Evolutionary conservation across 495 filamentous ascomycete species (phyloP).

Genomic region (Aspergillus panamensis): DNA sequence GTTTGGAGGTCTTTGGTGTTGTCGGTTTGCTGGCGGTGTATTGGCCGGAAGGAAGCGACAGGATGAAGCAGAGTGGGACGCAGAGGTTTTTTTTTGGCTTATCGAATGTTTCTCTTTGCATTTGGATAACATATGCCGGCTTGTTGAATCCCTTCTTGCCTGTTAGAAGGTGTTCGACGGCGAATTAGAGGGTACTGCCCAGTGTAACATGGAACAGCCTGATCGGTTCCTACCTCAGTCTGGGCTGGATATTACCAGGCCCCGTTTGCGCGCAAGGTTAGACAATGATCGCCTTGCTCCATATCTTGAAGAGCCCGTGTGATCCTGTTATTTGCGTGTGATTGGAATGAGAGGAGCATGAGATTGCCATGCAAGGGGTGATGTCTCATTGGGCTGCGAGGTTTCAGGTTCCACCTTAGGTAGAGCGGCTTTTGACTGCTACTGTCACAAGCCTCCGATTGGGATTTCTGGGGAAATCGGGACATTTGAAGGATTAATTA

Average conservation of each 20-base stretch:
- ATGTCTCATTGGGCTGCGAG: background rate
- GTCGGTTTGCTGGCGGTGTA: background rate
- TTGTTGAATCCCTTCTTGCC: background rate
- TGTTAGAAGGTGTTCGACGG: background rate
- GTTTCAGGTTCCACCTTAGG: no score
- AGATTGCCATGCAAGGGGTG: background rate
- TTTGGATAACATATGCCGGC: background rate
- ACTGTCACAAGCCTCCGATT: no score
- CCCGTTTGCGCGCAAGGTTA: background rate
- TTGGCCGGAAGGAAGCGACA: no score
- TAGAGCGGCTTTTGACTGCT: no score
- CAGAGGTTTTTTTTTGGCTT: no score
- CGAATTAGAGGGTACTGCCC: background rate
- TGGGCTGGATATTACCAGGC: conserved; percentile 5
- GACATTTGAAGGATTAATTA: no score
- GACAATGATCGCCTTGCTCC: background rate
- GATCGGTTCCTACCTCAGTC: background rate
- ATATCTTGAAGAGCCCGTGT: background rate
- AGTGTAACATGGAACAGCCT: conserved; percentile 4
- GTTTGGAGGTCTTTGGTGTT: no score
- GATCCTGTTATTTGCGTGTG: background rate
- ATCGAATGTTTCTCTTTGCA: background rate
- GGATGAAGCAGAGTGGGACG: no score
- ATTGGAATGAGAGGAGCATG: background rate
- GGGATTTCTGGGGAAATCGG: no score